phyloP scores from a whole-genome alignment of 1,284 basidiomycete species.

The Ceratobasidium sp. region DNA sequence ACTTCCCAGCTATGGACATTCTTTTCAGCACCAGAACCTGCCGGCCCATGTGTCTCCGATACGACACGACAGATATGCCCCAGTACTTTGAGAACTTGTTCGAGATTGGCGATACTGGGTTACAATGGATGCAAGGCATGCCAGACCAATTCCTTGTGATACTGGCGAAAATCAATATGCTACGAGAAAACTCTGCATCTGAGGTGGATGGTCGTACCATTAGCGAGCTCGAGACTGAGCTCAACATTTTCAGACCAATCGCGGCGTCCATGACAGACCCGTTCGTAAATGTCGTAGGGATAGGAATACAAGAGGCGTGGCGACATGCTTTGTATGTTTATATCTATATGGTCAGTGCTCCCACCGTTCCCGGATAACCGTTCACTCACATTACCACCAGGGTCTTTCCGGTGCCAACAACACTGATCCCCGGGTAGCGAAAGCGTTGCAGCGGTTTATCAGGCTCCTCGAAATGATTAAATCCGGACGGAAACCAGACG shows the following conservation, averaged over 20 bases:
- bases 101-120: not conserved
- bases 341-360: constrained; percentile 7
- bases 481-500: constrained; percentile 27
- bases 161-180: constrained; percentile 23
- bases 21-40: not conserved
- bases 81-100: not conserved
- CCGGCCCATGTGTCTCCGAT: constrained; percentile 27
- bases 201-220: not conserved
- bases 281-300: not conserved
- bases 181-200: constrained; percentile 12
- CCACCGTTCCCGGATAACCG: no score
- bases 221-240: constrained; percentile 4
- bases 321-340: constrained; percentile 31
- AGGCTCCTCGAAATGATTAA: constrained; percentile 2
- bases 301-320: constrained; percentile 33
- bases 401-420: constrained; percentile 17
- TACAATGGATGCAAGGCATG: constrained; percentile 31
- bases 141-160: constrained; percentile 21
- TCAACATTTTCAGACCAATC: not conserved
- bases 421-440: constrained; percentile 16
- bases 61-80: not conserved
- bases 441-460: not conserved
- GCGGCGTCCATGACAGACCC: not conserved
- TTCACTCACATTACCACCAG: not conserved
- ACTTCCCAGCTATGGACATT: constrained; percentile 29